These are phyloP conservation scores for Dryas octopetala DNA, from an alignment of 306 rosid genomes.

Conservation along the genomic window DNA sequence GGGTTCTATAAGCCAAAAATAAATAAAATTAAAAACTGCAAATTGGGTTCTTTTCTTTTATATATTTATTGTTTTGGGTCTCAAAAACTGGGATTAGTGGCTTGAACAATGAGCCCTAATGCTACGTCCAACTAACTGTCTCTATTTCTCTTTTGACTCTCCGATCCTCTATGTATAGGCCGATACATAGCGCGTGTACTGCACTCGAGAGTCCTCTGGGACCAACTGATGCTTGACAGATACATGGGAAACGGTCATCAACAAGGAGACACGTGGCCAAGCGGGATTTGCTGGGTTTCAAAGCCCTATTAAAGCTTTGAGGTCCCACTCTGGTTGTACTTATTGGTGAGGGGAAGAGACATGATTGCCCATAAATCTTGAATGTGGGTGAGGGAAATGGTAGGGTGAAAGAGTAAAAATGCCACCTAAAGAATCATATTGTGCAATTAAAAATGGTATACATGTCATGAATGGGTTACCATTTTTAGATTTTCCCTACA, in stretches of 20 bases:
- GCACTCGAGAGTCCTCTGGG: neutral
- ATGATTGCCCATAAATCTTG: neutral
- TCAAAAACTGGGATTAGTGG: constrained; percentile 26
- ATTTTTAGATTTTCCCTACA: neutral
- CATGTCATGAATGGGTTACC: neutral
- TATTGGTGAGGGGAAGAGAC: neutral
- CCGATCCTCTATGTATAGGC: neutral
- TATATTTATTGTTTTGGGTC: constrained; percentile 15
- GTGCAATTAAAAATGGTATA: neutral
- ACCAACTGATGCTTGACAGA: neutral
- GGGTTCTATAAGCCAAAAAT: neutral
- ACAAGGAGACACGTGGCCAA: neutral
- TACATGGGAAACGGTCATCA: neutral
- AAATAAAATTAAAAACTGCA: neutral
- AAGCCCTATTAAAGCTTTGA: neutral
- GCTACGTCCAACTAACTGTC: constrained; percentile 55
- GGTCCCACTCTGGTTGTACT: neutral
- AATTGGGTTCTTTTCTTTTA: neutral
- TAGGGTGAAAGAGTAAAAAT: neutral
- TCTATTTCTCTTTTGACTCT: constrained; percentile 39
- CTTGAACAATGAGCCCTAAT: constrained; percentile 23
- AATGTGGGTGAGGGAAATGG: neutral
- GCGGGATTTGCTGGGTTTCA: neutral
- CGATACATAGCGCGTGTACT: neutral
- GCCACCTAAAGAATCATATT: constrained; percentile 1